Conservation (phyloP, 176 grass and related monocot species). For the Rhynchospora breviuscula region DNA sequence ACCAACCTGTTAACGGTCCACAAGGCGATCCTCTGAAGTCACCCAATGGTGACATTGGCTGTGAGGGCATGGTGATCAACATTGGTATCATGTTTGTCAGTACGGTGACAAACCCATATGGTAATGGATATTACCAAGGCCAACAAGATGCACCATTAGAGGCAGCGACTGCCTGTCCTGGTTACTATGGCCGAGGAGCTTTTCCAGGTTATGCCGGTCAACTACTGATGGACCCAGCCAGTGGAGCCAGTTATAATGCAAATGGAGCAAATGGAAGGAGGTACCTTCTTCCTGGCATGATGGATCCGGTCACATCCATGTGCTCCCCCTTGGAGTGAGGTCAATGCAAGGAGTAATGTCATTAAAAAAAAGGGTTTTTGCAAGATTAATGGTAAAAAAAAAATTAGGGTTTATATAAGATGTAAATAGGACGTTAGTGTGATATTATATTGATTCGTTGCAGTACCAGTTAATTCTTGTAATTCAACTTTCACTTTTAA, state of each 20-base stretch:
- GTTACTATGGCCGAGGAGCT: conserved; percentile 37
- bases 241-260: conserved; percentile 51
- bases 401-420: neutral
- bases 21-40: conserved; percentile 27
- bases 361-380: neutral
- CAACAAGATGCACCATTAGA: conserved; percentile 39
- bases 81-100: conserved; percentile 35
- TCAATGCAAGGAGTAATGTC: neutral
- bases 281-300: conserved; percentile 45
- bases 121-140: conserved; percentile 56
- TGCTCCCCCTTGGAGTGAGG: conserved; percentile 39
- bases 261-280: conserved; percentile 34
- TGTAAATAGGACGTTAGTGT: conserved; percentile 19
- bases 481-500: neutral
- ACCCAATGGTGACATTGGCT: conserved; percentile 36
- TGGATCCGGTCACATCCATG: conserved; percentile 12
- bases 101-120: conserved; percentile 40
- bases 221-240: conserved; percentile 28
- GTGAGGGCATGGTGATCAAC: conserved; percentile 47
- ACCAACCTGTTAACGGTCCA: conserved; percentile 32
- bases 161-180: conserved; percentile 46
- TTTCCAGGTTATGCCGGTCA: conserved; percentile 45
- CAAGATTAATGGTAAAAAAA: neutral
- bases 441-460: conserved; percentile 22
- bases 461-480: neutral